Base-by-base conservation (phyloP, 2,329 filamentous ascomycete species). In the Parastagonospora nodorum region DNA sequence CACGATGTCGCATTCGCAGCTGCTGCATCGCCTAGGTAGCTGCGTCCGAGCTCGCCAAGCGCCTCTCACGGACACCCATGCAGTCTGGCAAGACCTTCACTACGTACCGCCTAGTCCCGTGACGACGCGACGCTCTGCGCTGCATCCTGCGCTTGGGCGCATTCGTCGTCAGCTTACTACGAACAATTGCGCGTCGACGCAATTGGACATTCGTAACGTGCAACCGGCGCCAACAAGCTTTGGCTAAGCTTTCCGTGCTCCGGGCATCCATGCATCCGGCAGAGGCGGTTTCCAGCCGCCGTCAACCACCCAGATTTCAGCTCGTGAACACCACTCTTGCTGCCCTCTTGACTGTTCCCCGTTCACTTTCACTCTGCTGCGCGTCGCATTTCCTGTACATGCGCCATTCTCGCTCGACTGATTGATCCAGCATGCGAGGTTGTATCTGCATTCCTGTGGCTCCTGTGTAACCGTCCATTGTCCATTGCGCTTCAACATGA, bases 401-500 rank as follows among this genome's bases (percentile, higher is more conserved):
- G 5, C 19, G 19, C 19, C 5, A 11, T 33, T 24, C 6, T 42
- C 28, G 28, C 6, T 42, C 28, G 28, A 15, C 28, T 36, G 16
- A 3, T 24, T 5, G 47, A 45, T 19, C 36, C 60, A 54, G 55
- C 51, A 63, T 66, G 64, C 42, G 43, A 54, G 30, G 53, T 57
- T 38, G 31, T 43, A 38, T 47, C 40, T 45, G 15, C 42, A 45
- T 24, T 40, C 28, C 40, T 42, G 45, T 47, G 50, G 53, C 55
- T 47, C 49, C 46, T 31, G 40, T 54, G 44, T 63, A 54, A 58
- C 45, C 51, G 27, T 39, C 16, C 37, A 16, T 38, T 32, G 43
- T 49, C 47, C 19, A 29, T 41, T 42, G 55, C 45, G 45, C 41
- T 49, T 50, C 66, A 72, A 58, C 45, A 77, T 77, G 75, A 71